Evolutionary conservation across 208 protist species (phyloP), one percentile per base, ranked within the genome.

Genomic region (Leishmania mexicana): DNA sequence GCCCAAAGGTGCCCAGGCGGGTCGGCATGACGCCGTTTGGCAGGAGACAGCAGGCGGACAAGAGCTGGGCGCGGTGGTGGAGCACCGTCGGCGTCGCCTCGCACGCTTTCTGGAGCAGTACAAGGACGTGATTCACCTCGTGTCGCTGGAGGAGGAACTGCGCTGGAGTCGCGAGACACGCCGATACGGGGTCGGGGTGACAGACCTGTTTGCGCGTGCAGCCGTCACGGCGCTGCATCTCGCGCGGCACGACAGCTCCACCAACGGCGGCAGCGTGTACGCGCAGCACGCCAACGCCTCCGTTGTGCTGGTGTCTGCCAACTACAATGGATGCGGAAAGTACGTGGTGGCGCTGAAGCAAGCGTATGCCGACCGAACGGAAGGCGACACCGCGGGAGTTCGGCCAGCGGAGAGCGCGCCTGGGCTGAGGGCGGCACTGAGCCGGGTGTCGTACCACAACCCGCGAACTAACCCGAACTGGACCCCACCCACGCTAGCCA

Each of bases 91-190:
- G 1, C 85, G 82, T 31, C 81, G 88, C 5, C 86, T 97, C 28
- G 4, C 58, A 8, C 76, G 81, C 42, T 97, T 97, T 81, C 80
- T 97, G 31, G 65, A 87, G 13, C 81, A 91, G 28, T 93, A 96
- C 79, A 72, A 81, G 31, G 83, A 92, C 42, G 89, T 92, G 57
- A 85, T 96, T 79, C 95, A 97, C 82, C 70, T 96, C 28, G 85
- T 96, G 54, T 96, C 95, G 0, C 72, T 95, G 1, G 89, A 91
- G 75, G 95, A 97, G 64, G 93, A 97, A 70, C 75, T 97, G 75
- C 57, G 79, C 38, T 91, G 88, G 83, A 94, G 90, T 74, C 85
- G 92, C 38, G 94, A 96, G 51, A 87, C 85, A 58, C 82, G 85
- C n/a, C 87, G 93, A 24, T 97, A 96, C 83, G 92, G 92, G 35